These are phyloP conservation scores for Schwanniomyces occidentalis DNA, from an alignment of 805 yeast genomes.

Conservation along the genomic window DNA sequence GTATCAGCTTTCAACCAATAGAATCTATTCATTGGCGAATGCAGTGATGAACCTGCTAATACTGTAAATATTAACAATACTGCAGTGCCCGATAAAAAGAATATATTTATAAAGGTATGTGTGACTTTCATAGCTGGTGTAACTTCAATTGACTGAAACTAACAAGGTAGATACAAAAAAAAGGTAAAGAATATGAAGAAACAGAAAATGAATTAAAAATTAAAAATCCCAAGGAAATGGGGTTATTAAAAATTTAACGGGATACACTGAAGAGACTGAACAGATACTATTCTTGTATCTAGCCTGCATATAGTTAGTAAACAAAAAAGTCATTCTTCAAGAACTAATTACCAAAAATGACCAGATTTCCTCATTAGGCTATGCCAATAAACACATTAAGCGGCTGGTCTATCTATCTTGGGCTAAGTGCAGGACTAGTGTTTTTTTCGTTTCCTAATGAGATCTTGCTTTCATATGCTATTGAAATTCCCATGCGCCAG, in stretches of 20 bases:
- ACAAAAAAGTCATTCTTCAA: constrained; percentile 6
- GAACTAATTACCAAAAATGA: constrained; percentile 4
- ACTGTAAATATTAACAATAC: constrained; percentile 55
- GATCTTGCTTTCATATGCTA: neutral
- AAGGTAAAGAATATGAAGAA: no score
- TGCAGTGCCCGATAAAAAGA: constrained; percentile 42
- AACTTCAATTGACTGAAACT: no score
- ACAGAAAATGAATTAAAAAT: no score
- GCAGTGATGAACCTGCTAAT: constrained; percentile 61
- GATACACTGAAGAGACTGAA: no score
- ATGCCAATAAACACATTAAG: neutral
- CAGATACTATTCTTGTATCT: no score
- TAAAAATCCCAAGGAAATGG: no score
- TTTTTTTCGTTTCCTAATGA: neutral
- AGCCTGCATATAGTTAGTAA: constrained; percentile 5
- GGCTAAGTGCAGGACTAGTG: neutral
- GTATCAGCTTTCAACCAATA: constrained; percentile 85
- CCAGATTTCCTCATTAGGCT: constrained; percentile 2
- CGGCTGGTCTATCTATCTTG: constrained; percentile 1
- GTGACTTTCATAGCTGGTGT: constrained; percentile 34
- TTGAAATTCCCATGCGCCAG: no score
- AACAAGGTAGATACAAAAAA: no score
- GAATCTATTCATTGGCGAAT: constrained; percentile 64
- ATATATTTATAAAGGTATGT: constrained; percentile 34
- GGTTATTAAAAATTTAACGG: no score